phyloP scores from a whole-genome alignment of 2,329 filamentous ascomycete genomes.

The Plenodomus tracheiphilus region DNA sequence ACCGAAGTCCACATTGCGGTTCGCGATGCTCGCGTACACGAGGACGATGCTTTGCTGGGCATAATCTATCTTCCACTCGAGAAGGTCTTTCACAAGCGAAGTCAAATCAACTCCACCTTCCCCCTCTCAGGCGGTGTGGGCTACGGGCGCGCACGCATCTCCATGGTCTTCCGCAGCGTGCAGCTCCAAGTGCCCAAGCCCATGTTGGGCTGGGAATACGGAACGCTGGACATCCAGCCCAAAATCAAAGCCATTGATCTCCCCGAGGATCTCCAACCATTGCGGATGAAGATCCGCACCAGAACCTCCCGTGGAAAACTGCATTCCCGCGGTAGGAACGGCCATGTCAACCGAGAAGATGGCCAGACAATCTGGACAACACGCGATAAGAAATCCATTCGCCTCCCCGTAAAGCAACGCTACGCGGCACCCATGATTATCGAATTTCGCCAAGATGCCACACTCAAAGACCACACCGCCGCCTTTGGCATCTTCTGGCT shows the following conservation, averaged over 20 bases:
- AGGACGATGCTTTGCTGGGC: constrained; percentile 70
- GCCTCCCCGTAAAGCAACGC: constrained; percentile 63
- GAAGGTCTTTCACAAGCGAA: constrained; percentile 64
- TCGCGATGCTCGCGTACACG: constrained; percentile 68
- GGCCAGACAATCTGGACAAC: constrained; percentile 57
- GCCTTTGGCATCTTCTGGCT: constrained; percentile 71
- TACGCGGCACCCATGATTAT: constrained; percentile 62
- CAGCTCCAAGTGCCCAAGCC: constrained; percentile 63
- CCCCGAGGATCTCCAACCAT: constrained; percentile 52
- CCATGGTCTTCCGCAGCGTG: constrained; percentile 73
- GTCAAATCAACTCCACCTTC: constrained; percentile 67
- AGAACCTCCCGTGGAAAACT: constrained; percentile 63
- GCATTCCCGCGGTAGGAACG: constrained; percentile 47
- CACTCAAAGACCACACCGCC: constrained; percentile 58
- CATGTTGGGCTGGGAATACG: constrained; percentile 71
- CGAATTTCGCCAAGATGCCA: constrained; percentile 61
- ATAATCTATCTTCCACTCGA: constrained; percentile 69
- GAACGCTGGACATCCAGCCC: constrained; percentile 67
- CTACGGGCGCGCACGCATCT: constrained; percentile 69
- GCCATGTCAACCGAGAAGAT: constrained; percentile 31
- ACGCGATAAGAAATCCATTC: constrained; percentile 51
- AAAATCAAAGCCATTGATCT: constrained; percentile 55
- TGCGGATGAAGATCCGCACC: constrained; percentile 64
- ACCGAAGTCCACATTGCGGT: constrained; percentile 70
- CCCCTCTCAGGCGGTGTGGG: constrained; percentile 74